Percentiles rank a stretch among this genome's conserved stretches.
Conservation (phyloP, 345 rosid genomes). For the Ceriops zippeliana region DNA sequence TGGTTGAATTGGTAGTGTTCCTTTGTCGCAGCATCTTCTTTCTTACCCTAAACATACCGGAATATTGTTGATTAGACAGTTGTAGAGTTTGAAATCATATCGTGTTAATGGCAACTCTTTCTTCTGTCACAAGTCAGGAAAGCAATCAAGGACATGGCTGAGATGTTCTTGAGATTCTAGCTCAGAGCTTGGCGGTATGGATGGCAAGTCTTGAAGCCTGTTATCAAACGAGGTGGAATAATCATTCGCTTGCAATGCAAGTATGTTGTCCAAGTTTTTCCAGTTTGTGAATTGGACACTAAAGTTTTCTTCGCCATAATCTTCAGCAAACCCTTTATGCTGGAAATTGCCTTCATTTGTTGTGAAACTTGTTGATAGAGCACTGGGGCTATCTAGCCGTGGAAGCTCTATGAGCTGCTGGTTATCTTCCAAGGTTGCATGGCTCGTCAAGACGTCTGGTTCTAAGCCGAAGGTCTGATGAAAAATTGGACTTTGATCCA, state of each 20-base stretch:
- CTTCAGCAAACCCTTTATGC: conserved; percentile 19
- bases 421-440: conserved; percentile 26
- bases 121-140: conserved; percentile 50
- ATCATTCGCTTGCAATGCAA: conserved; percentile 36
- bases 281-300: conserved; percentile 45
- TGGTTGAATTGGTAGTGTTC: not conserved
- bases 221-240: conserved; percentile 29
- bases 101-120: not conserved
- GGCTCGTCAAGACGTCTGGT: conserved; percentile 15
- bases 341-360: conserved; percentile 16
- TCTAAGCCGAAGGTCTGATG: conserved; percentile 21
- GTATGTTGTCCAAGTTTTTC: conserved; percentile 57
- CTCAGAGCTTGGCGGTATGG: conserved; percentile 36
- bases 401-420: conserved; percentile 53
- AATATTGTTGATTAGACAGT: not conserved
- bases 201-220: conserved; percentile 12
- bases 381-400: conserved; percentile 60
- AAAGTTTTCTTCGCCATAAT: conserved; percentile 41
- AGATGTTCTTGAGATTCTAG: conserved; percentile 30
- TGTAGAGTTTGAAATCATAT: not conserved
- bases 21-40: not conserved
- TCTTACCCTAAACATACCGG: not conserved
- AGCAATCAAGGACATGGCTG: conserved; percentile 57
- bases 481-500: conserved; percentile 19
- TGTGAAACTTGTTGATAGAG: conserved; percentile 48